Evolutionary conservation across 768 basidiomycete genomes (phyloP).

Genomic region (Phallus indusiatus): DNA sequence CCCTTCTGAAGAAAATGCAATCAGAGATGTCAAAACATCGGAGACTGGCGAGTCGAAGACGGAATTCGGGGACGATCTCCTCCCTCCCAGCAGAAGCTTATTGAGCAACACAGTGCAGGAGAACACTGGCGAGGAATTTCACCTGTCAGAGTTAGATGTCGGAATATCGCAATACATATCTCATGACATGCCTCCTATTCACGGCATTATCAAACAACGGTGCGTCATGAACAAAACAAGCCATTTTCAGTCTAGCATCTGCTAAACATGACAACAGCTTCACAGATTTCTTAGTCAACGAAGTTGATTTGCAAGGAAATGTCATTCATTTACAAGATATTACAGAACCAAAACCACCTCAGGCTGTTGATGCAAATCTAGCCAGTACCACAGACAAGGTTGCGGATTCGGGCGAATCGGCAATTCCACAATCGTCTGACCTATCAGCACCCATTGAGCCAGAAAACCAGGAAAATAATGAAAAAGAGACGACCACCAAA

Average conservation of each 20-base stretch:
- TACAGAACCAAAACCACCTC: constrained; percentile 51
- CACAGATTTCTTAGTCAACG: constrained; percentile 93
- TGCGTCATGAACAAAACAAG: constrained; percentile 25
- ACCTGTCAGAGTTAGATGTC: constrained; percentile 67
- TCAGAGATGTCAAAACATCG: background rate
- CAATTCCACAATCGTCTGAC: background rate
- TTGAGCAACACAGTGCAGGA: constrained; percentile 25
- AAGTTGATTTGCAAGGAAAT: constrained; percentile 74
- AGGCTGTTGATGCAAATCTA: constrained; percentile 24
- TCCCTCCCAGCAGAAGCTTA: constrained; percentile 52
- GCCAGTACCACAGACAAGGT: background rate
- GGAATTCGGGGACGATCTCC: constrained; percentile 15
- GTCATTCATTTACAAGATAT: constrained; percentile 77
- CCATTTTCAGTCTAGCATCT: constrained; percentile 1
- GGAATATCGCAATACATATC: constrained; percentile 86
- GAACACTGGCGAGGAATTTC: constrained; percentile 39
- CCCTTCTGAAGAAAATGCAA: no score
- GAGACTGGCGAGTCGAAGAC: background rate
- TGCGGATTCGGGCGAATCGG: background rate
- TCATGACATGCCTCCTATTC: constrained; percentile 57
- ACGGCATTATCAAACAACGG: constrained; percentile 97
- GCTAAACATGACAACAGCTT: constrained; percentile 45
- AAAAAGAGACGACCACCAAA: background rate
- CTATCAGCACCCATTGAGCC: background rate
- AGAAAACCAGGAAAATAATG: background rate